A percentile compares a stretch with the other conserved stretches of the same genome.
These are phyloP conservation scores for Flueggea neowawraea DNA, from an alignment of 441 rosid species.

Conservation along the genomic window DNA sequence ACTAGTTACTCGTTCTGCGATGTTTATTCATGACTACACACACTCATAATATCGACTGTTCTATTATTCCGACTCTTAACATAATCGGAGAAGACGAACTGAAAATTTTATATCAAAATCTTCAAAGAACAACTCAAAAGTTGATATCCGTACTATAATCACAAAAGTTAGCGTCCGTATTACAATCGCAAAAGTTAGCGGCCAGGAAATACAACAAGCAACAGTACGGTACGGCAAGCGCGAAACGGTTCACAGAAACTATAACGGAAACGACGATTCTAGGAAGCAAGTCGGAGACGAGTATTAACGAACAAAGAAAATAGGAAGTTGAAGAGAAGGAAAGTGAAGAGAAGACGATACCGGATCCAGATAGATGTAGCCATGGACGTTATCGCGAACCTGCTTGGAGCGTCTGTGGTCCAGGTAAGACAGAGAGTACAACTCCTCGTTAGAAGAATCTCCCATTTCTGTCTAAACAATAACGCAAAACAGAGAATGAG, in stretches of 20 bases:
- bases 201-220: too few species aligned
- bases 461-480: conserved; percentile 16
- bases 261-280: background rate
- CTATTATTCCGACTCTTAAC: too few species aligned
- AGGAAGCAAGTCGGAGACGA: background rate
- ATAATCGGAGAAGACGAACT: too few species aligned
- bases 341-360: conserved; percentile 28
- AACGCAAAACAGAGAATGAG: background rate
- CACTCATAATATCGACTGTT: too few species aligned
- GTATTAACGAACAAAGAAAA: background rate
- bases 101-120: too few species aligned
- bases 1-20: too few species aligned
- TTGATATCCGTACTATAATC: too few species aligned
- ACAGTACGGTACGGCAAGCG: background rate
- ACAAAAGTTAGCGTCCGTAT: too few species aligned
- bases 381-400: conserved; percentile 70
- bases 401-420: conserved; percentile 47
- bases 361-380: conserved; percentile 63
- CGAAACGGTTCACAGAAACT: background rate
- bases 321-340: background rate
- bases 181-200: too few species aligned
- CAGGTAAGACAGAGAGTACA: conserved; percentile 12
- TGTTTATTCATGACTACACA: too few species aligned
- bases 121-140: too few species aligned
- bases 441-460: conserved; percentile 21